Conservation (phyloP, 768 basidiomycete genomes). For the Ramaria sp. region DNA sequence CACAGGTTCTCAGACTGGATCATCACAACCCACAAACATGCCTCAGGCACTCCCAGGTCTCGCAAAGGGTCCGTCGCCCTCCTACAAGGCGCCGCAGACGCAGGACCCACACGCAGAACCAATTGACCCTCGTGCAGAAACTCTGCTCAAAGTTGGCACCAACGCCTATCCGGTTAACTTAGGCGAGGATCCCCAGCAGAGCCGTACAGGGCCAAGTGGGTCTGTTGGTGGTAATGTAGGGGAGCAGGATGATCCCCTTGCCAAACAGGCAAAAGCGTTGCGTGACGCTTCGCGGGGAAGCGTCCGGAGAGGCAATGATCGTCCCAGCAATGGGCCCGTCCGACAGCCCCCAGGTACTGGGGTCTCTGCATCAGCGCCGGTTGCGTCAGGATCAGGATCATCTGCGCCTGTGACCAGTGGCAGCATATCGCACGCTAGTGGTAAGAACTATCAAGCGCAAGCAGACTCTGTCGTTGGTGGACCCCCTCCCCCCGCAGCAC, state of each 20-base stretch:
- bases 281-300: conserved; percentile 29
- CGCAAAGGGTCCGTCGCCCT: not conserved
- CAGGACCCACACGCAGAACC: conserved; percentile 39
- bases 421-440: not conserved
- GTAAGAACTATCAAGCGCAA: conserved; percentile 34
- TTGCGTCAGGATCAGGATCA: conserved; percentile 10
- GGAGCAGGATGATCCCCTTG: conserved; percentile 47
- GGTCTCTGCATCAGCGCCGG: not conserved
- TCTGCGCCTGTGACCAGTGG: conserved; percentile 13
- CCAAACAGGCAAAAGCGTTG: conserved; percentile 54
- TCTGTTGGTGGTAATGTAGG: conserved; percentile 24
- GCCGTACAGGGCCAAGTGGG: conserved; percentile 7
- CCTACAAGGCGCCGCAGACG: conserved; percentile 12
- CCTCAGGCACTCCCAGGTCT: not conserved
- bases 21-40: not conserved
- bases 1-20: not conserved
- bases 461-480: conserved; percentile 73
- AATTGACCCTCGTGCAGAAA: conserved; percentile 53
- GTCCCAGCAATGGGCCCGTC: not conserved
- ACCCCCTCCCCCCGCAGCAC: conserved; percentile 44
- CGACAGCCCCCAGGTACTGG: not conserved
- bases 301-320: conserved; percentile 29
- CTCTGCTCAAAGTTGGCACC: conserved; percentile 60
- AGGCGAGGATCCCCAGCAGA: conserved; percentile 51
- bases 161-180: conserved; percentile 61